These are phyloP conservation scores for Lentinula novae-zelandiae DNA, from an alignment of 1,284 basidiomycete species.

Conservation along the genomic window DNA sequence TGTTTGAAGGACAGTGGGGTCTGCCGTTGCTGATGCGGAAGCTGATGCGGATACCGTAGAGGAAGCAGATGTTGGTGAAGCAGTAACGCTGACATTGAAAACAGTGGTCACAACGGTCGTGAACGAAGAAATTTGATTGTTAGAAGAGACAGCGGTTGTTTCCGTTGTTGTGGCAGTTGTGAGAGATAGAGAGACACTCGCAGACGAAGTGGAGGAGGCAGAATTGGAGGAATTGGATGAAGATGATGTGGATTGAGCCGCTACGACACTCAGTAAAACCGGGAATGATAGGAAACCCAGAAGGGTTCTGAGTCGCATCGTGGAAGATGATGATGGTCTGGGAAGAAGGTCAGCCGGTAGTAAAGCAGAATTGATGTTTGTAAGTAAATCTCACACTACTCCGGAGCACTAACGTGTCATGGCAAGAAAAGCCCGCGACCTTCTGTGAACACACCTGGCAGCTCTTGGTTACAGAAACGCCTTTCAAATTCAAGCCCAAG, in stretches of 20 bases:
- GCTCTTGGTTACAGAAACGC: background rate
- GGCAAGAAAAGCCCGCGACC: background rate
- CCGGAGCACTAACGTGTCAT: background rate
- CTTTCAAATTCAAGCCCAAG: background rate
- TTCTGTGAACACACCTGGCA: background rate
- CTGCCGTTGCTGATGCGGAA: conserved; percentile 44
- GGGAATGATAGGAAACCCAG: conserved; percentile 7
- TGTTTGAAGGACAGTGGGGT: conserved; percentile 64
- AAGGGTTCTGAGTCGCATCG: conserved; percentile 19
- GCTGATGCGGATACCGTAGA: conserved; percentile 33
- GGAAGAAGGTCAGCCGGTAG: conserved; percentile 14
- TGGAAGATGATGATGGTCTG: conserved; percentile 12
- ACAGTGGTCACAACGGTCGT: conserved; percentile 53
- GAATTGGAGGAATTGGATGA: conserved; percentile 19
- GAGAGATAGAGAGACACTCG: conserved; percentile 39
- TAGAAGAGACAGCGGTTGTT: conserved; percentile 45
- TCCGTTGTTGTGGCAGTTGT: conserved; percentile 46
- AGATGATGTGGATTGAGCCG: conserved; percentile 17
- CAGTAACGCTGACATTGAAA: conserved; percentile 56
- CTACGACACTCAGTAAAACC: conserved; percentile 16
- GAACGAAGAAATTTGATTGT: conserved; percentile 41
- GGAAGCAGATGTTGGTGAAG: conserved; percentile 34
- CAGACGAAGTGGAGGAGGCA: conserved; percentile 17
- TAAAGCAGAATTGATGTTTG: conserved; percentile 5
- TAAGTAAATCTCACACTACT: background rate